These are phyloP conservation scores for Eucalyptus dawsonii DNA, from an alignment of 345 rosid genomes.

Conservation along the genomic window DNA sequence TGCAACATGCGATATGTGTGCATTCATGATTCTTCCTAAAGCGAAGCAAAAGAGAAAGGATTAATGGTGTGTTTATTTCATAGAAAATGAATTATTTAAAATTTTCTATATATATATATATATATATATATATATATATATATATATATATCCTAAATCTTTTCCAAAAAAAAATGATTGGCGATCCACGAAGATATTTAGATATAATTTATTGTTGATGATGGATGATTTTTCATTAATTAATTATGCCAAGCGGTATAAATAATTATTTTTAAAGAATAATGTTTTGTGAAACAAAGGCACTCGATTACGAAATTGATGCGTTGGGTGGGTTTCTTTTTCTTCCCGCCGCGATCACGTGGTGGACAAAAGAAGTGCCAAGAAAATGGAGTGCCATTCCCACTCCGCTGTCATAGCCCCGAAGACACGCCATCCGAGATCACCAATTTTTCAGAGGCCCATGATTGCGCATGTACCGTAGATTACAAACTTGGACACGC, in stretches of 20 bases:
- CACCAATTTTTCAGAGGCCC: background rate
- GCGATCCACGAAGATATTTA: background rate
- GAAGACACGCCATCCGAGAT: background rate
- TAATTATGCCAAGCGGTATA: too few species aligned
- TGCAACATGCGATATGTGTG: background rate
- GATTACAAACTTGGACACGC: background rate
- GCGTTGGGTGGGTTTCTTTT: background rate
- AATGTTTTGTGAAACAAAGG: background rate
- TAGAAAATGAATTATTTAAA: too few species aligned
- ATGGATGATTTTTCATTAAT: too few species aligned
- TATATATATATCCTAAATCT: too few species aligned
- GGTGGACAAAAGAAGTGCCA: background rate
- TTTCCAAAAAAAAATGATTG: too few species aligned
- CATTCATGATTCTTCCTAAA: too few species aligned
- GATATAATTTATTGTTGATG: background rate
- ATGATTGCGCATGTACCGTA: background rate
- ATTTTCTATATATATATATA: too few species aligned
- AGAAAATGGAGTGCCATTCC: too few species aligned
- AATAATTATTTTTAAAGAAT: background rate
- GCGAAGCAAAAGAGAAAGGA: too few species aligned
- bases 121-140: too few species aligned
- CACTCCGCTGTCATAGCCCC: background rate
- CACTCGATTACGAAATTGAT: background rate
- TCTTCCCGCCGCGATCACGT: background rate
- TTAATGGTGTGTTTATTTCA: too few species aligned